These are phyloP conservation scores for Xylariaceae sp. DNA, from an alignment of 2,329 filamentous ascomycete species.

Conservation along the genomic window DNA sequence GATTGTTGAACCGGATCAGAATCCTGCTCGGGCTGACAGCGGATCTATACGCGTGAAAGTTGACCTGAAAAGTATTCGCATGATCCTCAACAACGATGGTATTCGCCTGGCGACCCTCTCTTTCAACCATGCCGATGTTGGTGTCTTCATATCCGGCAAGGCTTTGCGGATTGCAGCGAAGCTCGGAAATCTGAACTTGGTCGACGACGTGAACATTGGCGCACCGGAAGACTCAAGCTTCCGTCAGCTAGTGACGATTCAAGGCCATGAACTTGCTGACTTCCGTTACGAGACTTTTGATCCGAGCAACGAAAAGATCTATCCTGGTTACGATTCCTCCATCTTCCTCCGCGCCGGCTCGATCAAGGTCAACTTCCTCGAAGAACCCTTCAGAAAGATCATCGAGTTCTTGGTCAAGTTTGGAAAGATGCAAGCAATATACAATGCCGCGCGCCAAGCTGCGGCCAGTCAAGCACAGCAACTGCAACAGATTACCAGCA, in stretches of 20 bases:
- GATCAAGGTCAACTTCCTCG: conserved; percentile 93
- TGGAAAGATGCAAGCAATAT: conserved; percentile 98
- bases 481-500: conserved; percentile 82
- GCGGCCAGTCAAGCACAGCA: conserved; percentile 91
- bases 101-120: conserved; percentile 89
- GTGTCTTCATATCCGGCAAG: conserved; percentile 78
- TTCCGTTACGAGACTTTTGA: conserved; percentile 98
- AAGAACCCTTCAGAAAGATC: conserved; percentile 96
- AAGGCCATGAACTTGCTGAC: conserved; percentile 91
- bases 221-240: conserved; percentile 75
- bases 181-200: conserved; percentile 78
- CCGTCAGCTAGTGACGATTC: conserved; percentile 84
- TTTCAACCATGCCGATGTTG: conserved; percentile 86
- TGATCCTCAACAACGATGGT: conserved; percentile 96
- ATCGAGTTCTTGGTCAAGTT: conserved; percentile 98
- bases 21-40: conserved; percentile 39
- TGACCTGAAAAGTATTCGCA: conserved; percentile 83
- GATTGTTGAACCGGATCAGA: conserved; percentile 35
- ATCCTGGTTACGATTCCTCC: conserved; percentile 92
- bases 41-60: conserved; percentile 92
- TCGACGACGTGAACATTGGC: conserved; percentile 91
- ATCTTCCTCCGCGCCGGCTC: conserved; percentile 88
- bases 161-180: conserved; percentile 83
- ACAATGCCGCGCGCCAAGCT: conserved; percentile 92
- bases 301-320: conserved; percentile 58